phyloP scores from a whole-genome alignment of 2,329 filamentous ascomycete species.

The Arthrinium phaeospermum region DNA sequence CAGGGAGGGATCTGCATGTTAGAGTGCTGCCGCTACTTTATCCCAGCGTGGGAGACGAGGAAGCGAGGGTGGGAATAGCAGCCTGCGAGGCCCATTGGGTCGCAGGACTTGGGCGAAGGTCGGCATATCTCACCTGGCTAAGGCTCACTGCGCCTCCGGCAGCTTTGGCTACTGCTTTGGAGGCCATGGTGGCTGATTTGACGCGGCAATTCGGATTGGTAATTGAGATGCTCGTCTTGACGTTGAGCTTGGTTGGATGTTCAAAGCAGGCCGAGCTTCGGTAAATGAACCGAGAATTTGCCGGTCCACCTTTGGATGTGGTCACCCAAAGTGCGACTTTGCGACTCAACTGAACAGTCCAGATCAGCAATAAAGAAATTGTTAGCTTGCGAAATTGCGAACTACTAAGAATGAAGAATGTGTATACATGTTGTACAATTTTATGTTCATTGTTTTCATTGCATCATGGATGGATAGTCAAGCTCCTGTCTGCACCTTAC shows the following conservation, averaged over 20 bases:
- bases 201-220: slow-evolving; percentile 27
- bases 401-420: not conserved
- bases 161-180: slow-evolving; percentile 63
- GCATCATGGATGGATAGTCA: not conserved
- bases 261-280: slow-evolving; percentile 16
- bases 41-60: no score
- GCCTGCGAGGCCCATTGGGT: not conserved
- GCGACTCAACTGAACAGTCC: not conserved
- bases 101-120: not conserved
- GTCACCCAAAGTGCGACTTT: not conserved
- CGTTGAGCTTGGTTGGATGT: slow-evolving; percentile 16
- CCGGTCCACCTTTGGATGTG: slow-evolving; percentile 2
- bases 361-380: not conserved
- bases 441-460: not conserved
- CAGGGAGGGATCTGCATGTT: slow-evolving; percentile 16
- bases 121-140: slow-evolving; percentile 57
- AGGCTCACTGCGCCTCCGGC: slow-evolving; percentile 61
- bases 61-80: no score
- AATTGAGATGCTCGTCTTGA: slow-evolving; percentile 22
- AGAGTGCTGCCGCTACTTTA: not conserved
- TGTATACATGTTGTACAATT: not conserved
- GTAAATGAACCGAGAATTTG: slow-evolving; percentile 18
- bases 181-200: slow-evolving; percentile 59
- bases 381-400: not conserved
- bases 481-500: not conserved